Conservation (phyloP, 2,329 filamentous ascomycete genomes). For the Clonostachys byssicola region DNA sequence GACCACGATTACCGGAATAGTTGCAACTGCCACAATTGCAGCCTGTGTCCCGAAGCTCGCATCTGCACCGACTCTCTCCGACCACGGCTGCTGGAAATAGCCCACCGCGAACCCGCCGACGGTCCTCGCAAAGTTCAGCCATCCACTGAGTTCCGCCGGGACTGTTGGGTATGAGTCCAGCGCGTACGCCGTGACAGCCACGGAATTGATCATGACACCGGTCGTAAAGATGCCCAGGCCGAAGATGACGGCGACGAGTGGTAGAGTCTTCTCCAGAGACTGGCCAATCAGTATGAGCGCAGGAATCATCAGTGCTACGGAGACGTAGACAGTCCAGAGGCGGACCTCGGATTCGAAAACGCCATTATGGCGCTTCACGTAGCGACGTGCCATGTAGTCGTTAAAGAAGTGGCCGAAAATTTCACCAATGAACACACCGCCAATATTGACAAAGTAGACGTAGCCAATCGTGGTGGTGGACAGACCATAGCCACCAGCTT, state of each 20-base stretch:
- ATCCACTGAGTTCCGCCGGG: no score
- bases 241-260: no score
- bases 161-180: no score
- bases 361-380: conserved; percentile 40
- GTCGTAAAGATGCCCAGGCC: no score
- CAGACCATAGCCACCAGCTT: conserved; percentile 11
- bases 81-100: conserved; percentile 45
- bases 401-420: no score
- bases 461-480: conserved; percentile 50
- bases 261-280: no score
- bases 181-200: no score
- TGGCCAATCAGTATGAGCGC: no score
- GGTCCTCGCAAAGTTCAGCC: background rate
- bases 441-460: conserved; percentile 53
- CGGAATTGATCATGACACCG: no score
- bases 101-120: conserved; percentile 39
- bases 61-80: conserved; percentile 24
- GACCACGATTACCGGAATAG: no score
- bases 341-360: conserved; percentile 53
- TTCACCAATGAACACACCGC: no score
- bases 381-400: conserved; percentile 29
- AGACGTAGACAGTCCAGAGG: conserved; percentile 40
- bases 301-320: conserved; percentile 39
- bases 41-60: conserved; percentile 33
- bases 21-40: conserved; percentile 10